Conservation (phyloP, 176 grass and related monocot genomes). For the Alloteropsis semialata region DNA sequence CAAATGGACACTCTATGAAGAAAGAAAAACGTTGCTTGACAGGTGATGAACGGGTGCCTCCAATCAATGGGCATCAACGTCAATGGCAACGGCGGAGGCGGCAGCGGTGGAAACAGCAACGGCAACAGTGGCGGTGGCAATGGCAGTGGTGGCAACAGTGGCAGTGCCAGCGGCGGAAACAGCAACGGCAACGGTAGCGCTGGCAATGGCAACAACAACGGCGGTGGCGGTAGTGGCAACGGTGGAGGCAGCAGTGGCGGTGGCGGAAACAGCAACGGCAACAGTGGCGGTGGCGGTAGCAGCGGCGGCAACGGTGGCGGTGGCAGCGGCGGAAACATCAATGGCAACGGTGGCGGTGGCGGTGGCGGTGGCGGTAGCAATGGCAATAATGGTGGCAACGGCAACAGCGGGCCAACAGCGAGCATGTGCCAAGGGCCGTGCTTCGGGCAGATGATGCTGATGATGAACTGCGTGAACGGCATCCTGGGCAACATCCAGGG, state of each 20-base stretch:
- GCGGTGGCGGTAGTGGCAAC: rapidly evolving
- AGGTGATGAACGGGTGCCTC: constrained; percentile 78
- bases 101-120: background rate
- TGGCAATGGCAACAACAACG: too few relatives aligned
- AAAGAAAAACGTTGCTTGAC: background rate
- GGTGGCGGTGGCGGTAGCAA: background rate
- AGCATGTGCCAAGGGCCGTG: constrained; percentile 73
- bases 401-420: background rate
- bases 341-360: background rate
- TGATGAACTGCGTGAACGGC: constrained; percentile 62
- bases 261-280: background rate
- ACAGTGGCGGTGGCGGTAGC: background rate
- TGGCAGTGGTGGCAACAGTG: background rate
- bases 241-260: background rate
- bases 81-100: background rate
- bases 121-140: background rate
- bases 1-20: background rate
- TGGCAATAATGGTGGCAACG: background rate
- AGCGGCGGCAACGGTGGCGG: background rate
- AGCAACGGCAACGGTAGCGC: constrained; percentile 3
- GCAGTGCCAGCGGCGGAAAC: background rate
- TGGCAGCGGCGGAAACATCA: too few relatives aligned
- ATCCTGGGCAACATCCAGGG: constrained; percentile 62
- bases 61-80: constrained; percentile 60
- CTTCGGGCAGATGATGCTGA: constrained; percentile 62